phyloP scores from a whole-genome alignment of 2,329 filamentous ascomycete species.

The Colletotrichum tofieldiae region DNA sequence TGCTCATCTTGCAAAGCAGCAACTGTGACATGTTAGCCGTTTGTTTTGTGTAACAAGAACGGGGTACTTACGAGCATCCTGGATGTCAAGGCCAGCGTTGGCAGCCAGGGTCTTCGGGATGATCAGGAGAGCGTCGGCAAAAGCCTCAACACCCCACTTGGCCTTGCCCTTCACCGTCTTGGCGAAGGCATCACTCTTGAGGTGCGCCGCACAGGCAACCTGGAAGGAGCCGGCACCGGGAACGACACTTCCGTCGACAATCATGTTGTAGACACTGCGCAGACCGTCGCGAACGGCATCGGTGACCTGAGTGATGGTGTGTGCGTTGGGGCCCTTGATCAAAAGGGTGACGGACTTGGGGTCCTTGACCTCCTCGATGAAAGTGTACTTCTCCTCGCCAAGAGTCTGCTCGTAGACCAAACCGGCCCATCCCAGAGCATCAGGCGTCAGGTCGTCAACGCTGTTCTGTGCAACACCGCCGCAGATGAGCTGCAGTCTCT shows the following conservation, averaged over 20 bases:
- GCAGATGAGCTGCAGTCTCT: conserved; percentile 94
- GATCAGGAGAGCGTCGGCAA: conserved; percentile 93
- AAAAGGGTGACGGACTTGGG: conserved; percentile 97
- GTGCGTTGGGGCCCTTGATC: conserved; percentile 97
- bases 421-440: conserved; percentile 95
- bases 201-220: conserved; percentile 89
- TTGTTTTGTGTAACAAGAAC: neutral
- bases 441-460: conserved; percentile 90
- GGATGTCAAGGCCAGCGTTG: conserved; percentile 96
- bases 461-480: conserved; percentile 95
- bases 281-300: conserved; percentile 96
- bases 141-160: conserved; percentile 95
- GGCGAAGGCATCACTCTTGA: conserved; percentile 88
- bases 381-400: conserved; percentile 99
- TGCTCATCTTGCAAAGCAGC: conserved; percentile 90
- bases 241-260: conserved; percentile 96
- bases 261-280: conserved; percentile 98
- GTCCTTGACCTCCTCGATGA: conserved; percentile 98
- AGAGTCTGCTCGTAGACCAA: conserved; percentile 97
- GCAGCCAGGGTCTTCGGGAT: conserved; percentile 98
- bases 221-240: conserved; percentile 97
- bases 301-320: conserved; percentile 97
- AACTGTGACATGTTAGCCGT: conserved; percentile 66
- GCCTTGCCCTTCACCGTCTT: conserved; percentile 98
- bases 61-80: conserved; percentile 84